Percentiles rank a stretch among this genome's conserved stretches.
phyloP scores from a whole-genome alignment of 257 asterid genomes.

The Marsdenia floribunda region DNA sequence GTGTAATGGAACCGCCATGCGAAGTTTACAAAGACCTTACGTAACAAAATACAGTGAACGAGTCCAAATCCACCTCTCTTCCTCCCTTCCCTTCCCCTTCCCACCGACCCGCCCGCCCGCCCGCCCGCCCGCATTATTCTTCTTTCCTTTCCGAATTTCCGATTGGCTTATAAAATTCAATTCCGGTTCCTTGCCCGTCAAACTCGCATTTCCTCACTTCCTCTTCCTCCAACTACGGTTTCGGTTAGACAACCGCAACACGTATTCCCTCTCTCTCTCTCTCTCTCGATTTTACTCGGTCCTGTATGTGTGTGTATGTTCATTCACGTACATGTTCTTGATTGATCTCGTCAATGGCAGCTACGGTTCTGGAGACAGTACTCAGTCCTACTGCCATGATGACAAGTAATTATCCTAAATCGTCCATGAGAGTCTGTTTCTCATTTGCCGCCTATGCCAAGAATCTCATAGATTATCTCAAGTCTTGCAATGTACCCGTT shows the following conservation, averaged over 20 bases:
- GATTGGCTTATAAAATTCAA: background rate
- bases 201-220: background rate
- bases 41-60: background rate
- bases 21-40: background rate
- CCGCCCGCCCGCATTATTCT: no score
- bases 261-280: background rate
- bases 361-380: conserved; percentile 11
- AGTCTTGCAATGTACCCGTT: conserved; percentile 47
- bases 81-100: no score
- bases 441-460: conserved; percentile 92
- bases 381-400: conserved; percentile 7
- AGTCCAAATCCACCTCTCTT: conserved; percentile 6
- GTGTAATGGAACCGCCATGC: background rate
- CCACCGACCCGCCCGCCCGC: no score
- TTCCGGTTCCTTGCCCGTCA: background rate
- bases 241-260: background rate
- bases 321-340: conserved; percentile 8
- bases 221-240: background rate
- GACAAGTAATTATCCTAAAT: conserved; percentile 34
- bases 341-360: conserved; percentile 24
- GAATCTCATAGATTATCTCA: conserved; percentile 46
- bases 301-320: background rate
- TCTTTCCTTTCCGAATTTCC: background rate
- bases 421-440: conserved; percentile 51
- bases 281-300: background rate